Evolutionary conservation across 768 basidiomycete genomes (phyloP).

Genomic region (Clitopilus hobsonii): DNA sequence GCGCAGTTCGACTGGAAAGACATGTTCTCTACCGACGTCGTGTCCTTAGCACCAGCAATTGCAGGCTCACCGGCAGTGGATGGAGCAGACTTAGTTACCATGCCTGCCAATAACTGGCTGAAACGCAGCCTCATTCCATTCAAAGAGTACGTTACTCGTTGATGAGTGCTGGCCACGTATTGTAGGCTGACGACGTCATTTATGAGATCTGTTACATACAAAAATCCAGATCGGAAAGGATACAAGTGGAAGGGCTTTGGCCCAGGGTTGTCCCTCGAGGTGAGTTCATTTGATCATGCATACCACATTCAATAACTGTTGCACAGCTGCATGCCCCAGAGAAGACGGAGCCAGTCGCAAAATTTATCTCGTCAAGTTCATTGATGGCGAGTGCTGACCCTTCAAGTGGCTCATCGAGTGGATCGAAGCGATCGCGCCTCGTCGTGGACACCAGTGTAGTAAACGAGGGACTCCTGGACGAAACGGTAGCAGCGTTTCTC

Average conservation of each 20-base stretch:
- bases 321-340: conserved; percentile 5
- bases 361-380: conserved; percentile 2
- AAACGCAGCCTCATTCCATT: conserved; percentile 11
- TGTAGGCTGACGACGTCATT: neutral
- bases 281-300: no score
- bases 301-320: neutral
- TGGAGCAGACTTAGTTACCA: conserved; percentile 3
- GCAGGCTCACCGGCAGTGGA: conserved; percentile 1
- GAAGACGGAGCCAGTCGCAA: conserved; percentile 2
- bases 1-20: conserved; percentile 11
- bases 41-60: conserved; percentile 4
- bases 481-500: conserved; percentile 10
- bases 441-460: conserved; percentile 3
- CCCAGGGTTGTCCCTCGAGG: conserved; percentile 12
- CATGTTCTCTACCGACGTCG: conserved; percentile 4
- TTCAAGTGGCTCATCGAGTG: neutral
- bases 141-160: conserved; percentile 8
- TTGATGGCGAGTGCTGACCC: neutral
- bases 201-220: conserved; percentile 5
- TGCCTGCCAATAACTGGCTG: conserved; percentile 9
- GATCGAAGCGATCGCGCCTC: conserved; percentile 1
- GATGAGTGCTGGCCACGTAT: neutral
- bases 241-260: conserved; percentile 11
- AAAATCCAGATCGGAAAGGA: conserved; percentile 5
- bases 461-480: conserved; percentile 2